Conservation (phyloP, 1,284 basidiomycete genomes). For the Sporisorium sorghi region DNA sequence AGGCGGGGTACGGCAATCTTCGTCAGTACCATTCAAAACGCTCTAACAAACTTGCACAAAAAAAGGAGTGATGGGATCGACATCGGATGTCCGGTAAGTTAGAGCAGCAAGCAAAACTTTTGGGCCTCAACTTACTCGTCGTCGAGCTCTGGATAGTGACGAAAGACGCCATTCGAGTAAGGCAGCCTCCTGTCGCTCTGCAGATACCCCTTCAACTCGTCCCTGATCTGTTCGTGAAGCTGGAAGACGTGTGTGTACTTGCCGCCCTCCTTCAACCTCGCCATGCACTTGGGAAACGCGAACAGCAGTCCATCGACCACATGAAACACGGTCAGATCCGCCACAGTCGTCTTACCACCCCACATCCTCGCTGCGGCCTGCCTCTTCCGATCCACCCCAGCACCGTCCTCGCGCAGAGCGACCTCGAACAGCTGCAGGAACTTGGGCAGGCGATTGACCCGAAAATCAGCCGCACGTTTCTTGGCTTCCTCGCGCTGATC, state of each 20-base stretch:
- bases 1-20: conserved; percentile 25
- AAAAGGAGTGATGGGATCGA: not conserved
- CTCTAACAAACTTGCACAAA: not conserved
- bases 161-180: conserved; percentile 72
- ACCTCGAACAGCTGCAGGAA: conserved; percentile 71
- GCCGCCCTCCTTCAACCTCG: conserved; percentile 53
- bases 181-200: conserved; percentile 70
- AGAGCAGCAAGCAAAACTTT: no score
- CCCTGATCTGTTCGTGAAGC: conserved; percentile 54
- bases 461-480: conserved; percentile 70
- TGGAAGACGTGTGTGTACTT: conserved; percentile 67
- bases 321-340: conserved; percentile 73
- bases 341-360: conserved; percentile 71
- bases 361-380: conserved; percentile 66
- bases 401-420: conserved; percentile 61
- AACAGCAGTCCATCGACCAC: conserved; percentile 71
- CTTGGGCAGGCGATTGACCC: conserved; percentile 72
- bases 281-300: conserved; percentile 72
- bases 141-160: conserved; percentile 73
- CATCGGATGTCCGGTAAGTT: no score
- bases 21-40: not conserved
- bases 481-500: conserved; percentile 72
- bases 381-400: conserved; percentile 55
- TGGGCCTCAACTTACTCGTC: conserved; percentile 24
- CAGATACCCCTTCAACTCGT: conserved; percentile 72